These are phyloP conservation scores for Rosa rugosa DNA, from an alignment of 306 rosid genomes.

Conservation along the genomic window DNA sequence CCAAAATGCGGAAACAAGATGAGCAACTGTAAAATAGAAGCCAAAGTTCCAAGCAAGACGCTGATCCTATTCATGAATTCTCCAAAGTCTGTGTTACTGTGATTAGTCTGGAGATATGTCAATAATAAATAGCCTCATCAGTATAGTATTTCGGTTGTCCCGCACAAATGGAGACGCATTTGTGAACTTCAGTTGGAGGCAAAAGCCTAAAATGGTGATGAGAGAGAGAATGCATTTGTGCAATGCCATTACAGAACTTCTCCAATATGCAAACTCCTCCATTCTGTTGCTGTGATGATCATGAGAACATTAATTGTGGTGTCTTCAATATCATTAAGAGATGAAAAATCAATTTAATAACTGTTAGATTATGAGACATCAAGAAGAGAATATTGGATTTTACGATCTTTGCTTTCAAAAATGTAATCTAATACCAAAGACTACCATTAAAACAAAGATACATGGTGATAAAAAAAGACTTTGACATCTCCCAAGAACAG, in stretches of 20 bases:
- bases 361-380: too few relatives aligned
- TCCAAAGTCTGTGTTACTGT: background rate
- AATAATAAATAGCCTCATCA: background rate
- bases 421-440: too few relatives aligned
- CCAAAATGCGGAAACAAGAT: background rate
- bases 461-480: too few relatives aligned
- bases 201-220: background rate
- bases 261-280: background rate
- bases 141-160: background rate
- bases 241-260: background rate
- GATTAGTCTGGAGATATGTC: background rate
- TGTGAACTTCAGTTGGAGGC: background rate
- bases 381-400: too few relatives aligned
- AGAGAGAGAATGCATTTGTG: background rate
- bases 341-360: too few relatives aligned
- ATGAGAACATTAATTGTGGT: background rate
- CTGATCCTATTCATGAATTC: background rate
- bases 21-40: background rate
- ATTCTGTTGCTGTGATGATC: background rate
- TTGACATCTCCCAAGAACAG: too few relatives aligned
- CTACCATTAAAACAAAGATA: too few relatives aligned
- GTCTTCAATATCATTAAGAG: too few relatives aligned
- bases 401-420: too few relatives aligned
- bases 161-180: background rate
- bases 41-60: slow-evolving; percentile 2